A percentile compares a stretch with the other conserved stretches of the same genome.
Conservation (phyloP, 306 rosid species). For the Prunus campanulata region DNA sequence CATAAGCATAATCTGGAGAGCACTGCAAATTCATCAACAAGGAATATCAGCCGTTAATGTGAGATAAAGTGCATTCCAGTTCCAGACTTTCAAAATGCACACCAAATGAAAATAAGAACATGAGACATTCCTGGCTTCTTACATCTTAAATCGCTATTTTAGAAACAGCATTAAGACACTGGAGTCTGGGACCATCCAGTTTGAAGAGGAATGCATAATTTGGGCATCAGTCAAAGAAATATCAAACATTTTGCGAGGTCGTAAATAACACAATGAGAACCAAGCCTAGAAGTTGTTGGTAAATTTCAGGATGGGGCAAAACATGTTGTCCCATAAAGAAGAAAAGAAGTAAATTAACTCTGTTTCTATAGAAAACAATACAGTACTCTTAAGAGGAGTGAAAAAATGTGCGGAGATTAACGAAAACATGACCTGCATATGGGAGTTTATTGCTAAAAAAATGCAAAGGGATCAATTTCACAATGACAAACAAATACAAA, state of each 20-base stretch:
- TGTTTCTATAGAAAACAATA: background rate
- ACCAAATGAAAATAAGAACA: background rate
- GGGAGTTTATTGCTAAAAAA: background rate
- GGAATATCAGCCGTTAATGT: slow-evolving; percentile 9
- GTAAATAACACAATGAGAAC: background rate
- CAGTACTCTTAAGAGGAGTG: background rate
- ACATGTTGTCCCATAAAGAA: background rate
- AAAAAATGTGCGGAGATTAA: background rate
- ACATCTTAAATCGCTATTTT: background rate
- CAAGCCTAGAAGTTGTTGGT: background rate
- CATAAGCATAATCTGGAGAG: slow-evolving; percentile 96
- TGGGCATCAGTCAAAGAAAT: background rate
- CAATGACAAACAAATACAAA: background rate
- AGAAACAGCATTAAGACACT: background rate
- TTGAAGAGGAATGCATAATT: background rate
- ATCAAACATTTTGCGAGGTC: background rate
- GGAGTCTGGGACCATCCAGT: background rate
- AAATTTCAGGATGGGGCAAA: background rate
- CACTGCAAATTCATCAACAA: slow-evolving; percentile 57
- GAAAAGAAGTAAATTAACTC: background rate
- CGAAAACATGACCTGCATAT: background rate
- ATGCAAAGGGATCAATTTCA: background rate
- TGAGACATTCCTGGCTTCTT: background rate
- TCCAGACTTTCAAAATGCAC: background rate
- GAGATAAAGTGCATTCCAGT: slow-evolving; percentile 2